These are phyloP conservation scores for Plasmodium gonderi DNA, from an alignment of 169 alveolate genomes.

Conservation along the genomic window DNA sequence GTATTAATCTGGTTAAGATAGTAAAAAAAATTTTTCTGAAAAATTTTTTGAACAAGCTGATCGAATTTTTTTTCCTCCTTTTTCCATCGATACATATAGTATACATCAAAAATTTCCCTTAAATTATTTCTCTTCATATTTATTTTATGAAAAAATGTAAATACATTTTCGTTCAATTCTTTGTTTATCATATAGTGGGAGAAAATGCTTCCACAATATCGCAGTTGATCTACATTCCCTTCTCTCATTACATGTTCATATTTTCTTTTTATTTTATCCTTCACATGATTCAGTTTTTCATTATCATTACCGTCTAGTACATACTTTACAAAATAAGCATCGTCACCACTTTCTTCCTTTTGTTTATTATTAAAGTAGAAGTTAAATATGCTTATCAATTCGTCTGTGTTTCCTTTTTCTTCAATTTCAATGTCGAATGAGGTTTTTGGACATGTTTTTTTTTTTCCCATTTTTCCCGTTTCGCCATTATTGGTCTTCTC, in stretches of 20 bases:
- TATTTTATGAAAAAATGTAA: constrained; percentile 58
- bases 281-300: constrained; percentile 24
- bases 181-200: constrained; percentile 51
- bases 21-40: constrained; percentile 42
- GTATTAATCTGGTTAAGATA: constrained; percentile 11
- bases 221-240: background rate
- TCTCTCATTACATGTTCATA: background rate
- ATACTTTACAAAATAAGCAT: constrained; percentile 14
- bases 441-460: background rate
- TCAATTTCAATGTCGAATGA: constrained; percentile 6
- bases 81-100: constrained; percentile 59
- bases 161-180: constrained; percentile 55
- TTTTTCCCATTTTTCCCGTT: background rate
- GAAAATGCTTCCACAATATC: background rate
- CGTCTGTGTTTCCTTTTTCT: background rate
- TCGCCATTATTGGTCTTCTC: background rate
- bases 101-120: constrained; percentile 31
- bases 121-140: constrained; percentile 67
- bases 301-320: background rate
- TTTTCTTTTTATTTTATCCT: constrained; percentile 19
- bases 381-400: constrained; percentile 22
- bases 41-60: constrained; percentile 20
- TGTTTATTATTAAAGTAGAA: constrained; percentile 26
- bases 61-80: constrained; percentile 19
- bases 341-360: background rate